Evolutionary conservation across 1,284 basidiomycete species (phyloP).

Genomic region (Rugosomyces carneus): DNA sequence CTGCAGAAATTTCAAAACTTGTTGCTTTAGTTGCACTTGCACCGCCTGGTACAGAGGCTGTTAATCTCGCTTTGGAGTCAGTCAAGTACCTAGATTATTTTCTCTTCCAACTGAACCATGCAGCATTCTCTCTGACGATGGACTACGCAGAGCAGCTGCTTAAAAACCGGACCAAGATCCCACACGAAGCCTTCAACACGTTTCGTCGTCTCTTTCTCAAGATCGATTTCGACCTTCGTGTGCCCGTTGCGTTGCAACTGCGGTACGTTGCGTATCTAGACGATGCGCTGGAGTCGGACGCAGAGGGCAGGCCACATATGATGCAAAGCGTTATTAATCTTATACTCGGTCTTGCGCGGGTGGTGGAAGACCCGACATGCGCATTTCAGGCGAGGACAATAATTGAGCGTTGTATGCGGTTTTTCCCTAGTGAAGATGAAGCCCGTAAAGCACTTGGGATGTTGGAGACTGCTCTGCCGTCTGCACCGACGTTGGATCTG

Average conservation of each 20-base stretch:
- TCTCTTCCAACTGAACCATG: conserved; percentile 23
- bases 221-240: conserved; percentile 16
- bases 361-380: conserved; percentile 23
- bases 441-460: conserved; percentile 19
- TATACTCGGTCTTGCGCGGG: conserved; percentile 24
- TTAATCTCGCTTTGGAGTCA: conserved; percentile 14
- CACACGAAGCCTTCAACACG: conserved; percentile 31
- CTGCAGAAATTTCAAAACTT: conserved; percentile 1
- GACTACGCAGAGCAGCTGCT: conserved; percentile 23
- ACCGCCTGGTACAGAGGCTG: conserved; percentile 4
- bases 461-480: conserved; percentile 20
- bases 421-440: conserved; percentile 22
- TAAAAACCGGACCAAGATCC: conserved; percentile 13
- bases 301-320: conserved; percentile 20
- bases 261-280: conserved; percentile 24
- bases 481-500: conserved; percentile 21
- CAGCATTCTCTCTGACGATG: conserved; percentile 24
- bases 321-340: conserved; percentile 28
- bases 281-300: conserved; percentile 24
- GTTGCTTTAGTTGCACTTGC: conserved; percentile 1
- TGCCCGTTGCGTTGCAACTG: conserved; percentile 21
- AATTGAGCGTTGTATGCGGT: conserved; percentile 22
- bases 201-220: conserved; percentile 30
- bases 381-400: conserved; percentile 24
- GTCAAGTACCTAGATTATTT: conserved; percentile 20